Evolutionary conservation across 805 yeast species (phyloP).

Genomic region (Monosporozyma aerobia): DNA sequence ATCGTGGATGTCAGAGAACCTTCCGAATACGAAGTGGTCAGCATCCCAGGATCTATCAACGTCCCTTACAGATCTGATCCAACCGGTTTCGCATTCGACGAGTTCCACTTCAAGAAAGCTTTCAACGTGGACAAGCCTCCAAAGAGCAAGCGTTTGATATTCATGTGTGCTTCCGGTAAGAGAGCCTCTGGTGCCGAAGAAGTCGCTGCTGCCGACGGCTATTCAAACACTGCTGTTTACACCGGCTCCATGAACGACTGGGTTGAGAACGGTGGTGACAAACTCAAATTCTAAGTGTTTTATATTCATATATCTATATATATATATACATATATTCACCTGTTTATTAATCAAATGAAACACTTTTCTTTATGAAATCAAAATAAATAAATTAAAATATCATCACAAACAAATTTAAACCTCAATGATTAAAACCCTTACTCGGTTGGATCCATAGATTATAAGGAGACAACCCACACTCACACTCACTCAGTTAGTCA

Average conservation of each 20-base stretch:
- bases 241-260: conserved; percentile 80
- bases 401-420: not conserved
- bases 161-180: conserved; percentile 83
- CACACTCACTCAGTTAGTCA: too few relatives aligned
- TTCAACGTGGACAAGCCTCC: conserved; percentile 72
- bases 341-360: not conserved
- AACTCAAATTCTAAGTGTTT: conserved; percentile 9
- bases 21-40: conserved; percentile 55
- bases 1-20: conserved; percentile 86
- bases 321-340: conserved; percentile 1
- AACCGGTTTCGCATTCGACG: conserved; percentile 65
- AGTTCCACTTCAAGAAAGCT: conserved; percentile 59
- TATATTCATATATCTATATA: not conserved
- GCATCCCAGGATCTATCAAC: conserved; percentile 74
- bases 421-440: not conserved
- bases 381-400: not conserved
- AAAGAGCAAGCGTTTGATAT: conserved; percentile 53
- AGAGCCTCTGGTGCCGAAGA: conserved; percentile 76
- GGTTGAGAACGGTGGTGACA: conserved; percentile 33
- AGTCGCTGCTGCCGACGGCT: conserved; percentile 76
- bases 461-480: too few relatives aligned
- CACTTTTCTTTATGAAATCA: not conserved
- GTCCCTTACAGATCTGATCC: conserved; percentile 80
- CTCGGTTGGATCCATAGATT: not conserved
- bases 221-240: conserved; percentile 65